phyloP scores from a whole-genome alignment of 163 green algal species.

The Smithsoniella earleae region DNA sequence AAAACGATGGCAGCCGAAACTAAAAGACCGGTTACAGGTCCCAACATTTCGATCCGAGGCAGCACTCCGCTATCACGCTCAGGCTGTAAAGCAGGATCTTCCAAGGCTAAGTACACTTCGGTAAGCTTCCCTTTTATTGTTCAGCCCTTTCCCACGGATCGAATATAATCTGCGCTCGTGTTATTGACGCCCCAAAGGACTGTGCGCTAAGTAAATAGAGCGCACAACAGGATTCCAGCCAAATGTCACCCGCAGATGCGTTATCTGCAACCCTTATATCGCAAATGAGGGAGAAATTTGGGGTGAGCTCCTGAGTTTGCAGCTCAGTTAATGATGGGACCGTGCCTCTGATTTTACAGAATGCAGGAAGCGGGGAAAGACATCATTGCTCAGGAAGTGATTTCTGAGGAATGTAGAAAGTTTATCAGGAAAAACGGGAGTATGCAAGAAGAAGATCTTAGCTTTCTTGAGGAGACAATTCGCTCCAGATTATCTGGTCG shows the following conservation, averaged over 20 bases:
- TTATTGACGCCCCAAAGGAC: neutral
- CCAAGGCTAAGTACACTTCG: neutral
- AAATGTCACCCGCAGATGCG: slow-evolving; percentile 27
- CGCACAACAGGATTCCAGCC: neutral
- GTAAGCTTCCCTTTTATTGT: neutral
- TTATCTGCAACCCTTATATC: slow-evolving; percentile 33
- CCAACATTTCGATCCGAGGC: neutral
- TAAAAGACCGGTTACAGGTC: too few relatives aligned
- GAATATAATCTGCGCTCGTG: neutral
- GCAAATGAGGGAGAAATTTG: slow-evolving; percentile 35
- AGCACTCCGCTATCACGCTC: neutral
- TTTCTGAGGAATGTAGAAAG: slow-evolving; percentile 36
- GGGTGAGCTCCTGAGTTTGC: slow-evolving; percentile 9
- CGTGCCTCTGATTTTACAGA: neutral
- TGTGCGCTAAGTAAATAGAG: neutral
- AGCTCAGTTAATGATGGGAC: neutral
- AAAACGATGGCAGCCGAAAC: neutral
- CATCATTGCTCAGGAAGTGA: slow-evolving; percentile 42
- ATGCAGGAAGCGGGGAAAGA: slow-evolving; percentile 39
- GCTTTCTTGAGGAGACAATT: slow-evolving; percentile 36
- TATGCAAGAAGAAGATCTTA: slow-evolving; percentile 42
- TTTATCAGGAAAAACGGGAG: slow-evolving; percentile 37
- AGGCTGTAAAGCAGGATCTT: neutral
- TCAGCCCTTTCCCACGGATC: neutral
- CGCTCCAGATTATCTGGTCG: slow-evolving; percentile 35